These are phyloP conservation scores for Globisporangium polare DNA, from an alignment of 352 stramenopile genomes.

Conservation along the genomic window DNA sequence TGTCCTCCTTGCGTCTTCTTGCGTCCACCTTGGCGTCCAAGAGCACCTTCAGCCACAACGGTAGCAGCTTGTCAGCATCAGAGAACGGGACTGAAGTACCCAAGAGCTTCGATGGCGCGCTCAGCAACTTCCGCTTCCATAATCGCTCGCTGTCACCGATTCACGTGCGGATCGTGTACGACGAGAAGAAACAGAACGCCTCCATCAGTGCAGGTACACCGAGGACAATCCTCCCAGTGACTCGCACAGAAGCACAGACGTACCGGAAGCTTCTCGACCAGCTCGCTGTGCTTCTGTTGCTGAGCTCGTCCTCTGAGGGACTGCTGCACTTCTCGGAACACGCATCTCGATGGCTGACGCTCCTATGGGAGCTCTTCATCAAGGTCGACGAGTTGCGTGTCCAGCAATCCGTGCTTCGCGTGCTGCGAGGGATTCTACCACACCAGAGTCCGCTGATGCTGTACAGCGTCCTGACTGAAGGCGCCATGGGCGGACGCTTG, in stretches of 20 bases:
- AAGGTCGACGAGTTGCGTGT: slow-evolving; percentile 38
- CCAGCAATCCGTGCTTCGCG: slow-evolving; percentile 63
- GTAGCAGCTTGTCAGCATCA: background rate
- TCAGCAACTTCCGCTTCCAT: slow-evolving; percentile 88
- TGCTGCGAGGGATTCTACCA: slow-evolving; percentile 41
- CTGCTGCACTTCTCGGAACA: slow-evolving; percentile 31
- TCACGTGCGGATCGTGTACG: slow-evolving; percentile 89
- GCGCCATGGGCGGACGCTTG: background rate
- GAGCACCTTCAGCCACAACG: background rate
- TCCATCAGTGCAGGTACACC: background rate
- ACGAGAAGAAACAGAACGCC: slow-evolving; percentile 49
- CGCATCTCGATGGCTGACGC: slow-evolving; percentile 39
- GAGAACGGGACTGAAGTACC: slow-evolving; percentile 9
- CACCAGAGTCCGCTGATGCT: slow-evolving; percentile 27
- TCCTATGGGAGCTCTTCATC: slow-evolving; percentile 52
- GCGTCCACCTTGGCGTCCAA: slow-evolving; percentile 6
- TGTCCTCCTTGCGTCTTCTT: slow-evolving; percentile 2
- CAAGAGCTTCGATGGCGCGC: slow-evolving; percentile 71
- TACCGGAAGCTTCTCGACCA: slow-evolving; percentile 23
- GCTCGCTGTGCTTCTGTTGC: slow-evolving; percentile 36
- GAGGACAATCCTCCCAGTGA: background rate
- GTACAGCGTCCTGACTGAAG: slow-evolving; percentile 16
- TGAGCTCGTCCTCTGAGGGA: slow-evolving; percentile 51
- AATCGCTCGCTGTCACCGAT: slow-evolving; percentile 89
- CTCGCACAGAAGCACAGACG: background rate